Percentiles rank a stretch among this genome's conserved stretches.
Evolutionary conservation across 441 rosid species (phyloP).

Genomic region (Arabidopsis lyrata): DNA sequence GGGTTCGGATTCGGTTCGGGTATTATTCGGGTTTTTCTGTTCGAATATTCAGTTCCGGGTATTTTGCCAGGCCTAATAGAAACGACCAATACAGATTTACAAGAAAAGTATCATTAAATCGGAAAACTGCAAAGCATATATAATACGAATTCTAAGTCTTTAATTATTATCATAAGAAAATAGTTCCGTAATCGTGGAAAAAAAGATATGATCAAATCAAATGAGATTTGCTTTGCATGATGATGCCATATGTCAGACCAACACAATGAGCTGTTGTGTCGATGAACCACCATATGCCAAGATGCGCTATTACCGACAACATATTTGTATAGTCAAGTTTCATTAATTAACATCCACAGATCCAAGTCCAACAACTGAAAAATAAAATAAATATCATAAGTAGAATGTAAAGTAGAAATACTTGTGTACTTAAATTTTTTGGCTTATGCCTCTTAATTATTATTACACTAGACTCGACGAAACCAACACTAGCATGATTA

Average conservation of each 20-base stretch:
- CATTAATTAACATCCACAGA: neutral
- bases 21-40: no score
- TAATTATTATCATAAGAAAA: neutral
- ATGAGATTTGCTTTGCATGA: conserved; percentile 26
- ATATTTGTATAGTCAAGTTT: neutral
- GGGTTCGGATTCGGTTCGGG: no score
- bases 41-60: no score
- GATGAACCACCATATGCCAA: conserved; percentile 12
- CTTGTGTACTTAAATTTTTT: neutral
- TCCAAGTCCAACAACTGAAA: neutral
- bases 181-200: neutral
- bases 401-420: neutral
- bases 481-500: neutral
- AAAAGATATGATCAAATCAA: neutral
- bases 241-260: conserved; percentile 23
- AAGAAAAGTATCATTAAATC: neutral
- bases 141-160: neutral
- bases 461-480: conserved; percentile 19
- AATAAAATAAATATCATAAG: neutral
- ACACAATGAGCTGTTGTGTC: conserved; percentile 32
- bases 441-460: conserved; percentile 28
- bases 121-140: neutral
- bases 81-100: neutral
- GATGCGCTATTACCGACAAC: neutral
- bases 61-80: no score